Base-by-base conservation (phyloP, 768 basidiomycete genomes). In the Mycena crocata region DNA sequence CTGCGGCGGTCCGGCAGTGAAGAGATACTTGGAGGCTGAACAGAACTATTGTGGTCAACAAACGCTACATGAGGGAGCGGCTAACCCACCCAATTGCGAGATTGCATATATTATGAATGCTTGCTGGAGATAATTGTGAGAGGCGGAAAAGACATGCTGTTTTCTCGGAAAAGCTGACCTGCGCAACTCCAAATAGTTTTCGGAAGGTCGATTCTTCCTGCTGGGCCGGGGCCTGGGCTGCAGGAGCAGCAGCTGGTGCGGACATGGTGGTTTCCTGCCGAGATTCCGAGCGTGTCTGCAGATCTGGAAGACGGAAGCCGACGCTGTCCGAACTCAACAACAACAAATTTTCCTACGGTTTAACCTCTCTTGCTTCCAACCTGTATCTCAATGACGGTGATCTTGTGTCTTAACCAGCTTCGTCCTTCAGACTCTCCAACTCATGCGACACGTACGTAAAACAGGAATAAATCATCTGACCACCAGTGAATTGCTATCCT, bases 71-170 rank as follows among this genome's bases (percentile, higher is more conserved):
- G 66, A 23, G 60, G 32, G 35, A 35, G 10, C 31, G 31, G 50
- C 32, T 26, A 10, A 23, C 1, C 63, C 37, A 71, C 65, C 73
- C 2, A 93, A 73, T 75, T 93, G 90, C 44, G 88, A 85, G 46
- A 91, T 72, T n/a, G 83, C 84, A 82, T 86, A 93, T 64, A 90
- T 79, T 56, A 93, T 67, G 45, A 93, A 78, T 24, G 88, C 76
- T 93, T 93, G 91, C 92, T 93, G 31, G 24, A 46, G n/a, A 51
- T 13, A 31, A 39, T 3, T 7, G 4, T 37, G 12, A 44, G 45
- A 45, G 4, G 37, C 30, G 21, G 12, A 39, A n/a, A 40, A 26
- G 21, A 35, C n/a, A 24, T 15, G 32, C 28, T 15, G 24, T 24
- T 1, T 13, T 13, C 1, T 24, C 17, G 31, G 30, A 23, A 23